Base-by-base conservation (phyloP, 257 asterid genomes). In the Echium plantagineum region DNA sequence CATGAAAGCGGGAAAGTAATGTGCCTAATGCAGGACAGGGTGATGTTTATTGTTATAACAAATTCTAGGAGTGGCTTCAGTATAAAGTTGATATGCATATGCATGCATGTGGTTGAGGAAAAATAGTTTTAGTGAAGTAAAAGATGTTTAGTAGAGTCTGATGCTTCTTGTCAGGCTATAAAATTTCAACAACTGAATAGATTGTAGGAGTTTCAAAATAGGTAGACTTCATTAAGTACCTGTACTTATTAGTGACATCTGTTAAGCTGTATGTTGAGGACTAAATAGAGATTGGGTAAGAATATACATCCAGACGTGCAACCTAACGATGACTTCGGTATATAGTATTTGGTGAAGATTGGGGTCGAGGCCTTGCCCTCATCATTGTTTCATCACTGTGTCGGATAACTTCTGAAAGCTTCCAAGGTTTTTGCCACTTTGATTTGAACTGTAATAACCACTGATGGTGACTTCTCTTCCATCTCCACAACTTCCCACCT, bases 401-500 rank as follows among this genome's bases (percentile, higher is more conserved):
- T 75, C 88, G 83, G 65, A 93, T 93, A 83, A 72, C 69, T 75
- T 93, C 99, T 0, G 99, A 93, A 56, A 93, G 99, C 69, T 78
- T 93, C 99, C 99, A 93, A 6, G 99, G 99, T 65, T 93, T 93
- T 78, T 93, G 99, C 99, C 99, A 93, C 72, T 93, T 93, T 96
- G 97, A 89, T 71, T 93, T 93, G 78, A 93, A 93, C 84, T 93
- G 99, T 61, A 93, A 74, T 60, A 89, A 79, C 99, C 99, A 93
- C 71, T 88, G 99, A 66, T 89, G 99, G 64, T 93, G 97, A 74
- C 99, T 93, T 83, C 97, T 93, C 80, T 93, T 93, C 99, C 99
- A 93, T 82, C 97, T 89, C 99, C 99, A 93, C 9, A 93, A 77
- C 64, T 83, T 89, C 69, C 97, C 99, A 55, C 99, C 99, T 21